phyloP scores from a whole-genome alignment of 73 alveolate species.

The Tetrahymena borealis region DNA sequence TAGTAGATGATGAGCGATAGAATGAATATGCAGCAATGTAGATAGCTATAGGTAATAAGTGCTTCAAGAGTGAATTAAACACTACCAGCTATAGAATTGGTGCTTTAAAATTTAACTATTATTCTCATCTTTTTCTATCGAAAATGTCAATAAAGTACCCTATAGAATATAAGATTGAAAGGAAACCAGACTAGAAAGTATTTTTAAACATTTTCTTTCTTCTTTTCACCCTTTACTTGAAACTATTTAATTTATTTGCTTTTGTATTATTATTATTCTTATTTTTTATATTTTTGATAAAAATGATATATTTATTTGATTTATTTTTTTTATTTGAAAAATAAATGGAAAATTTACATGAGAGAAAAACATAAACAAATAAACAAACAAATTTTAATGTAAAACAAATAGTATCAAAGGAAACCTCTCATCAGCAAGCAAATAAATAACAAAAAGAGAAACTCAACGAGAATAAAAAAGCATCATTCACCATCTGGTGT shows the following conservation, averaged over 20 bases:
- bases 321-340: background rate
- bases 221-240: background rate
- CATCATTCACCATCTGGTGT: no score
- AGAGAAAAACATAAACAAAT: background rate
- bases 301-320: background rate
- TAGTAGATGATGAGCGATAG: background rate
- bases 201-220: conserved; percentile 79
- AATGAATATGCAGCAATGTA: no score
- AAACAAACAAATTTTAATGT: background rate
- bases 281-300: background rate
- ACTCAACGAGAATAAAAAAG: no score
- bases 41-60: no score
- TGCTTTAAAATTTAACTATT: background rate
- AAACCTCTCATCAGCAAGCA: no score
- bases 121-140: background rate
- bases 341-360: no score
- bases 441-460: no score
- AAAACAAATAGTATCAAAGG: no score
- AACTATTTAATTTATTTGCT: background rate
- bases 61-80: no score
- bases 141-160: conserved; percentile 39
- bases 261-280: no score
- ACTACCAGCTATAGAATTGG: no score
- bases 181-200: conserved; percentile 91
- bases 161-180: conserved; percentile 86